These are phyloP conservation scores for Penicillium riverlandense DNA, from an alignment of 495 filamentous ascomycete genomes.

Conservation along the genomic window DNA sequence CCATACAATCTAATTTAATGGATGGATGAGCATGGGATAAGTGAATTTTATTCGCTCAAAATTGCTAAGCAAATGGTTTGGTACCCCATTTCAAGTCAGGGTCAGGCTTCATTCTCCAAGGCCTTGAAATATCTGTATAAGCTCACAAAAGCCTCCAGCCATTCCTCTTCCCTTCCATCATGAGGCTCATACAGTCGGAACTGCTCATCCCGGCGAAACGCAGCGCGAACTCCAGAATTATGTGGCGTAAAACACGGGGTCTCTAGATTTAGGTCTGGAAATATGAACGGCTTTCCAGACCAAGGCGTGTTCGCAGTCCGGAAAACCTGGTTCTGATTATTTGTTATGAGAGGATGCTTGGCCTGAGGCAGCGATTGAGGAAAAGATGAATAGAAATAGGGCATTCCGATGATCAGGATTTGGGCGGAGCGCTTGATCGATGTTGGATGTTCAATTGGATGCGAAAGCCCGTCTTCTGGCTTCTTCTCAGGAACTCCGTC, in stretches of 20 bases:
- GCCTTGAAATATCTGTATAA: neutral
- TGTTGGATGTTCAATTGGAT: neutral
- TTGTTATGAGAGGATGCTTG: no score
- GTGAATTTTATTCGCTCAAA: neutral
- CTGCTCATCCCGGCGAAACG: neutral
- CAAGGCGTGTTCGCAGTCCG: conserved; percentile 4
- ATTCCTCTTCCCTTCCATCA: conserved; percentile 6
- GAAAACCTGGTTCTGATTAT: neutral
- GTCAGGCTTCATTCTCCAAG: neutral
- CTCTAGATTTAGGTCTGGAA: neutral
- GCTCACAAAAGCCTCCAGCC: conserved; percentile 8
- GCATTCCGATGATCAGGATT: neutral
- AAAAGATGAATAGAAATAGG: neutral
- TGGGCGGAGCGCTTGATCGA: neutral
- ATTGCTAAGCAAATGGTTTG: neutral
- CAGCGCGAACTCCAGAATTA: neutral
- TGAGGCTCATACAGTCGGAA: conserved; percentile 1
- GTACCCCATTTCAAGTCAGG: neutral
- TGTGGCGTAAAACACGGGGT: conserved; percentile 5
- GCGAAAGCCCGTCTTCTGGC: neutral
- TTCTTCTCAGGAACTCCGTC: neutral
- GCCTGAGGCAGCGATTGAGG: neutral
- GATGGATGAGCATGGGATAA: no score
- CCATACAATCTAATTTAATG: no score
- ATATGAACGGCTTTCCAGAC: conserved; percentile 2